These are phyloP conservation scores for Micractinium conductrix DNA, from an alignment of 139 green algal genomes.

Conservation along the genomic window DNA sequence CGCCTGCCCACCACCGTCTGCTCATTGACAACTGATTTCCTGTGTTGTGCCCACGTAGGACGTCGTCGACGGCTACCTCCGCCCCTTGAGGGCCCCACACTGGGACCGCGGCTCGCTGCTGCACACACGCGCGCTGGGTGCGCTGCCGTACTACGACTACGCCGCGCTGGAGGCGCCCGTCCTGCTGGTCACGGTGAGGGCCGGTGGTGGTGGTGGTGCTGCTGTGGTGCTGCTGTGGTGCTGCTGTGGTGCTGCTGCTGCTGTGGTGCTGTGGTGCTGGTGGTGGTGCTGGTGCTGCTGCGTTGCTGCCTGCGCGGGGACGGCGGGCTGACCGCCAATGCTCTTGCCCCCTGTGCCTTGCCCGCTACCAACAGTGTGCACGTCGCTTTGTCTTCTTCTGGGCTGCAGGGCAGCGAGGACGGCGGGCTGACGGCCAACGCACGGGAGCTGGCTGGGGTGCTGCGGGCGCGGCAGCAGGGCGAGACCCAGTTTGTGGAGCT, in stretches of 20 bases:
- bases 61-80: conserved; percentile 66
- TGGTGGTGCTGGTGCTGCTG: too few species aligned
- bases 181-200: conserved; percentile 24
- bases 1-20: neutral
- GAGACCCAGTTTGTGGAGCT: conserved; percentile 9
- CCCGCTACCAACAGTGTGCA: too few species aligned
- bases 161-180: neutral
- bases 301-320: too few species aligned
- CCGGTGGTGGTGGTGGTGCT: too few species aligned
- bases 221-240: neutral
- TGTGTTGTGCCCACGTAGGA: conserved; percentile 34
- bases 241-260: too few species aligned
- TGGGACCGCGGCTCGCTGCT: conserved; percentile 69
- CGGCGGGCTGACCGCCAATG: too few species aligned
- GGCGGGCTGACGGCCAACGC: conserved; percentile 21
- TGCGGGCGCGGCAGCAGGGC: conserved; percentile 9
- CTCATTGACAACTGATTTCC: neutral
- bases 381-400: neutral
- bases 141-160: conserved; percentile 22
- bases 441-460: conserved; percentile 8
- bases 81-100: conserved; percentile 59
- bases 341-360: too few species aligned
- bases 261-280: too few species aligned
- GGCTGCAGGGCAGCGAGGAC: conserved; percentile 23
- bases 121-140: too few species aligned